These are phyloP conservation scores for Torulaspora franciscae DNA, from an alignment of 805 yeast species.

Conservation along the genomic window DNA sequence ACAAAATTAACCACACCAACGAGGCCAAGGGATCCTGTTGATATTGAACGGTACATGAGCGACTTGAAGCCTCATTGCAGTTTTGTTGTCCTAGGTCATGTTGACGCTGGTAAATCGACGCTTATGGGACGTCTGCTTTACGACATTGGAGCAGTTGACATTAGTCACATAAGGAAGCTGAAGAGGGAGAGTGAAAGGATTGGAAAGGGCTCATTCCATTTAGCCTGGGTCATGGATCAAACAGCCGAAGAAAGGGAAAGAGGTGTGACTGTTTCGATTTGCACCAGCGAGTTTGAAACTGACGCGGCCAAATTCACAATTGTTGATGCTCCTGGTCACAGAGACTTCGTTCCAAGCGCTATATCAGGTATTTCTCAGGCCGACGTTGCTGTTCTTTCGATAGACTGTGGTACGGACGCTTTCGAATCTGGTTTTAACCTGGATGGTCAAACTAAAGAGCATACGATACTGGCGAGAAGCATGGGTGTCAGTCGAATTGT, in stretches of 20 bases:
- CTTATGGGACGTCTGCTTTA: conserved; percentile 95
- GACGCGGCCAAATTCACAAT: conserved; percentile 92
- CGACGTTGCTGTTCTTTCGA: conserved; percentile 92
- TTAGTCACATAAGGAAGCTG: conserved; percentile 92
- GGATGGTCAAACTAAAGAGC: conserved; percentile 98
- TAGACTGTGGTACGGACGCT: conserved; percentile 96
- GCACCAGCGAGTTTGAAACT: conserved; percentile 94
- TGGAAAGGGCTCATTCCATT: conserved; percentile 98
- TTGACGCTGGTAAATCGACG: conserved; percentile 98
- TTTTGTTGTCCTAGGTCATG: conserved; percentile 97
- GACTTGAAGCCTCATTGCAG: conserved; percentile 94
- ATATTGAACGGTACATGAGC: conserved; percentile 71
- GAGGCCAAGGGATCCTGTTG: conserved; percentile 42
- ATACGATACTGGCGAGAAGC: conserved; percentile 90
- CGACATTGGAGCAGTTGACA: conserved; percentile 93
- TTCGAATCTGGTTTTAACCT: conserved; percentile 98
- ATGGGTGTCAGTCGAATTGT: conserved; percentile 90
- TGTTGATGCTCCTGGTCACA: conserved; percentile 99
- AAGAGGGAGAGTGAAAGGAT: conserved; percentile 97
- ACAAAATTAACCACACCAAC: conserved; percentile 29
- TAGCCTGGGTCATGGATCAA: conserved; percentile 99
- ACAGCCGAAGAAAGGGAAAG: conserved; percentile 96
- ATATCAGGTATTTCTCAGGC: conserved; percentile 99
- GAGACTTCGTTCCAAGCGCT: conserved; percentile 96
- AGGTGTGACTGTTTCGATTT: conserved; percentile 98